Percentiles rank a stretch among this genome's conserved stretches.
Conservation (phyloP, 345 rosid genomes). For the Eucalyptus rudis region DNA sequence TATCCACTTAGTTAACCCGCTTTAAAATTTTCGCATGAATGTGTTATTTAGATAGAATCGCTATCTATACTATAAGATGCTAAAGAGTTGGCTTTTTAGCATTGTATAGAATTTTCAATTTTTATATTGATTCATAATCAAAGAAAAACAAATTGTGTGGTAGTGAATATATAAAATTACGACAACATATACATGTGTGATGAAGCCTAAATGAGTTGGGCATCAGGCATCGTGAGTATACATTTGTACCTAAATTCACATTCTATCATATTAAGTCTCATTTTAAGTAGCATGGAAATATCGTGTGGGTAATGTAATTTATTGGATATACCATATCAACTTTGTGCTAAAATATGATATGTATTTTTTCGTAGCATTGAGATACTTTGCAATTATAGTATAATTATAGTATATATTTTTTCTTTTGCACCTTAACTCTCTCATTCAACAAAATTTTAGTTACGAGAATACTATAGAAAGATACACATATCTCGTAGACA, state of each 20-base stretch:
- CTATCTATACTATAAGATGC: no score
- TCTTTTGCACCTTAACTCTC: neutral
- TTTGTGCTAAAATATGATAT: neutral
- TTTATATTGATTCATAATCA: neutral
- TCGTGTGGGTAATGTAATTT: no score
- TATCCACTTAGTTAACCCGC: neutral
- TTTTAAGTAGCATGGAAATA: no score
- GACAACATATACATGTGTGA: no score
- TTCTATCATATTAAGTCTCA: no score
- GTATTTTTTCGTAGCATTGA: neutral
- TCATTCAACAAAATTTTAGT: neutral
- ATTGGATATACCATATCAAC: no score
- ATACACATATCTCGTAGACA: neutral
- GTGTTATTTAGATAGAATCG: neutral
- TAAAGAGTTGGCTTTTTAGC: no score
- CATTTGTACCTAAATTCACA: no score
- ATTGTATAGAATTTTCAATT: no score
- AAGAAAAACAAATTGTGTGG: no score
- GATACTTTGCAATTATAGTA: neutral
- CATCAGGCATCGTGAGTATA: accelerated
- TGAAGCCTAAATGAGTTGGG: no score
- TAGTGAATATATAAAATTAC: no score
- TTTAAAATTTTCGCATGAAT: accelerated
- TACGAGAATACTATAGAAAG: neutral
- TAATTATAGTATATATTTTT: neutral